A percentile compares a stretch with the other conserved stretches of the same genome.
phyloP scores from a whole-genome alignment of 345 rosid genomes.

The Arabidopsis suecica region DNA sequence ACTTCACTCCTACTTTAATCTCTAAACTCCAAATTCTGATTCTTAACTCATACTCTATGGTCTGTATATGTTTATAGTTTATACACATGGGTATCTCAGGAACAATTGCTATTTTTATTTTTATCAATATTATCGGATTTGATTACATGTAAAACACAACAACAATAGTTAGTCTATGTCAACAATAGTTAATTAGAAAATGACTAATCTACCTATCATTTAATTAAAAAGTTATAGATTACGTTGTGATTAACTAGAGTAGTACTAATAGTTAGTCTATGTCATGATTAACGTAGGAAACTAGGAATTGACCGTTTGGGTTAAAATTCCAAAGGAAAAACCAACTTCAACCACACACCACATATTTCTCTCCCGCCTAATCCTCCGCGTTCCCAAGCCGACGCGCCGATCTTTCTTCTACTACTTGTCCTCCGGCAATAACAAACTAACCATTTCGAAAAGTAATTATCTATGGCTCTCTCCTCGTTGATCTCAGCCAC shows the following conservation, averaged over 20 bases:
- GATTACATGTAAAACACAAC: too few relatives aligned
- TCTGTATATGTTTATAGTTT: too few relatives aligned
- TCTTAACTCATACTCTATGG: neutral
- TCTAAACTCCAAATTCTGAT: neutral
- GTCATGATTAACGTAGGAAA: neutral
- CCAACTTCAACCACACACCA: constrained; percentile 31
- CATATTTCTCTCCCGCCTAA: constrained; percentile 46
- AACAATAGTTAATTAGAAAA: too few relatives aligned
- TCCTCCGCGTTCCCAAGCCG: constrained; percentile 24
- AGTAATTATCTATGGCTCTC: constrained; percentile 54
- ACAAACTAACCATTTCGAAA: neutral
- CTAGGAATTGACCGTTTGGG: neutral
- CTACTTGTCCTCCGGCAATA: constrained; percentile 6
- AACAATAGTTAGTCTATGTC: too few relatives aligned
- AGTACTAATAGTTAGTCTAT: too few relatives aligned
- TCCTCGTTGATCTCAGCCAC: constrained; percentile 49
- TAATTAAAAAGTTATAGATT: too few relatives aligned
- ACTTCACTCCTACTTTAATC: neutral
- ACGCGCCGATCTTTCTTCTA: constrained; percentile 22
- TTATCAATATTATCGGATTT: too few relatives aligned
- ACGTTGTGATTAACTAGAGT: too few relatives aligned
- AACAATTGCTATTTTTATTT: too few relatives aligned
- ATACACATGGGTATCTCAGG: too few relatives aligned
- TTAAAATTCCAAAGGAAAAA: neutral
- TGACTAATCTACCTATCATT: too few relatives aligned